phyloP scores from a whole-genome alignment of 495 filamentous ascomycete species.

The Pyrenula massariospora region DNA sequence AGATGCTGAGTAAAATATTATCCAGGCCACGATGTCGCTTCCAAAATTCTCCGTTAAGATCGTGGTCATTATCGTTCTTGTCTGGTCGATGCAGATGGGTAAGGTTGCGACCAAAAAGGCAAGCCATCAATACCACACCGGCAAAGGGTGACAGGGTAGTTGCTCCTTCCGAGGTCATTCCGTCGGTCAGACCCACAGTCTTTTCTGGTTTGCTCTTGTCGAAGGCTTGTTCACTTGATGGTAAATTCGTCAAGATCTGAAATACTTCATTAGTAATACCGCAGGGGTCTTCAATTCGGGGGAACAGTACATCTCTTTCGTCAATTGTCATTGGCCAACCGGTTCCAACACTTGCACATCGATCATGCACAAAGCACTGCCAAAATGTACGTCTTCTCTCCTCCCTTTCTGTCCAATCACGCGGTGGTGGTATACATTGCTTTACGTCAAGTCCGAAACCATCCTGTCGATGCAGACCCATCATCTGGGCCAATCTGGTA shows the following conservation, averaged over 20 bases:
- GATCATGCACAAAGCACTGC: conserved; percentile 81
- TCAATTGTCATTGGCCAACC: conserved; percentile 95
- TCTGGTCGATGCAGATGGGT: conserved; percentile 87
- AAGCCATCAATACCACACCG: conserved; percentile 72
- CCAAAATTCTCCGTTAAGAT: conserved; percentile 94
- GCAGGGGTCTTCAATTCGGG: neutral
- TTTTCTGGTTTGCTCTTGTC: conserved; percentile 62
- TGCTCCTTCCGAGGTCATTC: conserved; percentile 60
- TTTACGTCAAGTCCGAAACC: conserved; percentile 83
- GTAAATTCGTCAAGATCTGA: conserved; percentile 73
- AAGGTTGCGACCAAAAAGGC: conserved; percentile 88
- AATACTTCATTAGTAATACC: neutral
- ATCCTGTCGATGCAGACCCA: conserved; percentile 84
- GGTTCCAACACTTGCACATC: conserved; percentile 93
- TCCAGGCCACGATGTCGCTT: conserved; percentile 83
- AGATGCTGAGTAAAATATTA: conserved; percentile 76
- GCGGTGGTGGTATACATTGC: conserved; percentile 71
- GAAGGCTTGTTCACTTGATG: conserved; percentile 78
- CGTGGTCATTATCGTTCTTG: conserved; percentile 68
- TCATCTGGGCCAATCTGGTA: conserved; percentile 73
- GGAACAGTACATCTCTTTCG: conserved; percentile 62
- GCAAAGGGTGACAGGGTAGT: conserved; percentile 65
- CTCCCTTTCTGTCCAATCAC: conserved; percentile 88
- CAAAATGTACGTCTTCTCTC: conserved; percentile 89
- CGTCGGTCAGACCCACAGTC: conserved; percentile 56